These are phyloP conservation scores for Penicillium sp. DNA, from an alignment of 2,329 filamentous ascomycete species.

Conservation along the genomic window DNA sequence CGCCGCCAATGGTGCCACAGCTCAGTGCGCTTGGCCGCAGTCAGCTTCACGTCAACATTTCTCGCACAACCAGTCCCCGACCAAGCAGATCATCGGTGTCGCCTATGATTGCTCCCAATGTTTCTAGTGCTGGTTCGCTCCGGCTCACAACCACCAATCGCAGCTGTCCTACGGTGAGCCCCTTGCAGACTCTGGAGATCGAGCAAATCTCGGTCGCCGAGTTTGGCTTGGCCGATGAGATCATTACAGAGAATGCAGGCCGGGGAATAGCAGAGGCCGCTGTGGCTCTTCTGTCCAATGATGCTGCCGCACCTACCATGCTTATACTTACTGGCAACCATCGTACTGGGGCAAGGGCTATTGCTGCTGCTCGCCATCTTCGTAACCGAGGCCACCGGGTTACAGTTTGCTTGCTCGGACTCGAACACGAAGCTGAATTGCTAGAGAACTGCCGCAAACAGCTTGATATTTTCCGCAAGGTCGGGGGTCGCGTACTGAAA, in stretches of 20 bases:
- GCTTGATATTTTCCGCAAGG: conserved; percentile 70
- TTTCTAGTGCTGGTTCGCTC: conserved; percentile 37
- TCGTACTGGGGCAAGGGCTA: conserved; percentile 71
- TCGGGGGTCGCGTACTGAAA: conserved; percentile 63
- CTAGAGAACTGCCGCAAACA: conserved; percentile 74
- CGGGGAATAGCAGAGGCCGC: conserved; percentile 74
- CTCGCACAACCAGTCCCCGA: conserved; percentile 34
- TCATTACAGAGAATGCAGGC: conserved; percentile 86
- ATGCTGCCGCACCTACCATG: conserved; percentile 48
- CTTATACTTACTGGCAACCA: conserved; percentile 93
- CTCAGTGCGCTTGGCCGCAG: conserved; percentile 29
- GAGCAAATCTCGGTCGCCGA: conserved; percentile 86
- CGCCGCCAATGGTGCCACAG: conserved; percentile 32
- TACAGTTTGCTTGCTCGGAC: conserved; percentile 72
- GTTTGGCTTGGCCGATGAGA: conserved; percentile 74
- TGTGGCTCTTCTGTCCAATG: conserved; percentile 58
- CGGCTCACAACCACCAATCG: conserved; percentile 48
- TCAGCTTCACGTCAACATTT: conserved; percentile 25
- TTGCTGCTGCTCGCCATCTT: conserved; percentile 78
- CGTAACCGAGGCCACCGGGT: conserved; percentile 73
- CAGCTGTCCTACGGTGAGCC: conserved; percentile 51
- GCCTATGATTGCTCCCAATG: conserved; percentile 33
- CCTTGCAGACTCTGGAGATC: conserved; percentile 81
- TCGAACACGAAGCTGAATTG: conserved; percentile 72
- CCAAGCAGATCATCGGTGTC: conserved; percentile 38